These are phyloP conservation scores for Solanum chiquidenum DNA, from an alignment of 257 asterid genomes.

Conservation along the genomic window DNA sequence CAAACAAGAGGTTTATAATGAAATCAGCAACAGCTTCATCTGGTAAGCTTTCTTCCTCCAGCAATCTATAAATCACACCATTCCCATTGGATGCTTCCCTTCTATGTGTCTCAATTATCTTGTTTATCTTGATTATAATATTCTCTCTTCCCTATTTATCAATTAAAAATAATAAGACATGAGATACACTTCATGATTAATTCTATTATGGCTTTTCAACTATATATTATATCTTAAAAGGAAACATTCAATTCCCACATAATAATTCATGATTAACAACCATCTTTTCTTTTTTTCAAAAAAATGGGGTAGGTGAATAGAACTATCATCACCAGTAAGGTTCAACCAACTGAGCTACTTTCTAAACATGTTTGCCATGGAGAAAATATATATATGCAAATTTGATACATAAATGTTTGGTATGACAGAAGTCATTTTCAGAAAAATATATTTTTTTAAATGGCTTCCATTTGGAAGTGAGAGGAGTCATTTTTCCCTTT, in stretches of 20 bases:
- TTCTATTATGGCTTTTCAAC: not conserved
- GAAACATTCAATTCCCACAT: not conserved
- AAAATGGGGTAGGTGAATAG: not conserved
- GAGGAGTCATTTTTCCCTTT: not conserved
- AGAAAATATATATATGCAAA: not conserved
- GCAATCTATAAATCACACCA: slow-evolving; percentile 59
- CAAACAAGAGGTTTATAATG: slow-evolving; percentile 78
- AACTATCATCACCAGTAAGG: not conserved
- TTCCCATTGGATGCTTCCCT: slow-evolving; percentile 30
- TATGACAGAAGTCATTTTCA: not conserved
- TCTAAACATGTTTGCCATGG: not conserved
- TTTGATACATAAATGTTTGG: not conserved
- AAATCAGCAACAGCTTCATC: slow-evolving; percentile 77
- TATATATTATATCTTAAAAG: not conserved
- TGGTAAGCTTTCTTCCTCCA: slow-evolving; percentile 77
- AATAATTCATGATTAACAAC: not conserved
- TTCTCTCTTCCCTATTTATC: slow-evolving; percentile 58
- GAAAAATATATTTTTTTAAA: not conserved
- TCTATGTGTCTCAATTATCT: slow-evolving; percentile 40
- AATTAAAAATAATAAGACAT: not conserved
- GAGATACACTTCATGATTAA: not conserved
- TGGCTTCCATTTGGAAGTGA: not conserved
- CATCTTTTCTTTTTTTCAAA: not conserved
- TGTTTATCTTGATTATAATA: slow-evolving; percentile 61
- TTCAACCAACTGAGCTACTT: not conserved